Evolutionary conservation across 1,139 yeast genomes (phyloP).

Genomic region (Protomyces inundatus): DNA sequence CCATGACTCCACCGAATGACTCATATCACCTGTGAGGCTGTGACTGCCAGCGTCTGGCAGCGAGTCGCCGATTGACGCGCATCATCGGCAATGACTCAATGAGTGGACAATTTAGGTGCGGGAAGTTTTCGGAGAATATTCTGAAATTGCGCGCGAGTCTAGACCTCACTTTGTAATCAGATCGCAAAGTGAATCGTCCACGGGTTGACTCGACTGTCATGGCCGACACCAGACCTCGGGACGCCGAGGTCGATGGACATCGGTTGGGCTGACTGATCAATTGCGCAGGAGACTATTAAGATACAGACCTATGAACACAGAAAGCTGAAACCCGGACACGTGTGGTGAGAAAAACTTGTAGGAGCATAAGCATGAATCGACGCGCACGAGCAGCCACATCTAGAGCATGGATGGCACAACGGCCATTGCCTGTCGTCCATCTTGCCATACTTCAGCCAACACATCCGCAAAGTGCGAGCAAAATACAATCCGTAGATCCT

Average conservation of each 20-base stretch:
- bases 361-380: neutral
- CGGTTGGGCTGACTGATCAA: neutral
- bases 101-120: too few relatives aligned
- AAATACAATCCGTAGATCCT: constrained; percentile 54
- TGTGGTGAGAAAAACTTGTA: neutral
- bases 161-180: too few relatives aligned
- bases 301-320: neutral
- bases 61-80: too few relatives aligned
- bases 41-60: too few relatives aligned
- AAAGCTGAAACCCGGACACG: neutral
- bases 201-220: neutral
- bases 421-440: neutral
- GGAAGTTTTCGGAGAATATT: too few relatives aligned
- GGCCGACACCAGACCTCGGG: neutral
- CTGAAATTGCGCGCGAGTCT: too few relatives aligned
- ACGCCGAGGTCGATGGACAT: neutral
- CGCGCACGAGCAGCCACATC: neutral
- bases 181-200: too few relatives aligned
- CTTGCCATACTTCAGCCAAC: constrained; percentile 39
- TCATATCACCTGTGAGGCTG: too few relatives aligned
- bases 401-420: constrained; percentile 12
- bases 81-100: too few relatives aligned
- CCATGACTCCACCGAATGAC: too few relatives aligned
- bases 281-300: neutral
- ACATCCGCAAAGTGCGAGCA: constrained; percentile 80